A percentile compares a stretch with the other conserved stretches of the same genome.
These are phyloP conservation scores for Trichophyton rubrum DNA, from an alignment of 2,329 filamentous ascomycete genomes.

Conservation along the genomic window DNA sequence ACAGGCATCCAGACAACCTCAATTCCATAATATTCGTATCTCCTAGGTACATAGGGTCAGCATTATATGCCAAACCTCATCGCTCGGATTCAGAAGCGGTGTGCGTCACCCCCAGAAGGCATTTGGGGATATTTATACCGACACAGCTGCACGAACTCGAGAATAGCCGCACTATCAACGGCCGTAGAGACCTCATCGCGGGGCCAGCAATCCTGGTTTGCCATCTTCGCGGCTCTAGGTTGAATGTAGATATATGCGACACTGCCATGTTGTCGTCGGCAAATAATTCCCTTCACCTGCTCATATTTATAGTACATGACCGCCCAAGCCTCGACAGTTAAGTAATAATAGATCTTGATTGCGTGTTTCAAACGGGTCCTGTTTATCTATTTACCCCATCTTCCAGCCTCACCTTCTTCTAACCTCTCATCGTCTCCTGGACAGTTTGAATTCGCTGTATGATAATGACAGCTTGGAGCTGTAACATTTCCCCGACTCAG, in stretches of 20 bases:
- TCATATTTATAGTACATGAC: background rate
- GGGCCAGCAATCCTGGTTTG: background rate
- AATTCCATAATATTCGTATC: too few species aligned
- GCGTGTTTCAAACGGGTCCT: background rate
- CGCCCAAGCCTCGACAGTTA: background rate
- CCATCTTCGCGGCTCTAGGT: background rate
- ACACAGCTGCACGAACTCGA: background rate
- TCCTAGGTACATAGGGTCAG: too few species aligned
- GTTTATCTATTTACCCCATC: background rate
- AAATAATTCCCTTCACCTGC: background rate
- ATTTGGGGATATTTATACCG: background rate
- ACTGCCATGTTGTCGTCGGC: slow-evolving; percentile 2
- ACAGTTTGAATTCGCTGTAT: background rate
- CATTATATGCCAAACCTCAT: too few species aligned
- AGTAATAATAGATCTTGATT: background rate
- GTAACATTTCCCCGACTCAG: background rate
- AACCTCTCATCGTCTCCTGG: background rate
- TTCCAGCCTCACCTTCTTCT: background rate
- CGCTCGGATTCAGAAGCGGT: background rate
- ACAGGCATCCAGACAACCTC: too few species aligned
- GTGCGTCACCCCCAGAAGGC: background rate
- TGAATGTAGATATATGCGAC: background rate
- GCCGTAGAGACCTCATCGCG: background rate
- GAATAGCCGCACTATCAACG: background rate
- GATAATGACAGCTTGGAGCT: background rate